phyloP scores from a whole-genome alignment of 73 alveolate genomes.

The Tetrahymena thermophila region DNA sequence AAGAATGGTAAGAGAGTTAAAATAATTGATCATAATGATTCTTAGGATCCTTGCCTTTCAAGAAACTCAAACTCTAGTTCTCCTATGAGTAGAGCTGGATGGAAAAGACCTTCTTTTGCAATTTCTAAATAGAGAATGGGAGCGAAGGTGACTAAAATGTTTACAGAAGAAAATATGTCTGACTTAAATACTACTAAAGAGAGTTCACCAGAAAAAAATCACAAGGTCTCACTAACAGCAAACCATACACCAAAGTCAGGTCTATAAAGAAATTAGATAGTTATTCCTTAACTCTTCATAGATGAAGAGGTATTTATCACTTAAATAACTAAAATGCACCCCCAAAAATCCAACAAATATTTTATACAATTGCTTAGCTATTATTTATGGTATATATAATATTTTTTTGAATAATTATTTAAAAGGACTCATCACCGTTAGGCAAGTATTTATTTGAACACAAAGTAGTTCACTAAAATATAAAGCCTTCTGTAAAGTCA shows the following conservation, averaged over 20 bases:
- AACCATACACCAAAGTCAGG: not conserved
- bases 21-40: not conserved
- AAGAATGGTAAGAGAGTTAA: not conserved
- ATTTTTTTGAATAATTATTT: not conserved
- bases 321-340: not conserved
- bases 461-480: not conserved
- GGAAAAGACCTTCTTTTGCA: not conserved
- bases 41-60: not conserved
- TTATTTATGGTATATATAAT: not conserved
- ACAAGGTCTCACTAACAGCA: not conserved
- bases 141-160: not conserved
- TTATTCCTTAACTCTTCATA: not conserved
- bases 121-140: not conserved
- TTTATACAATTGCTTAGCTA: not conserved
- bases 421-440: not conserved
- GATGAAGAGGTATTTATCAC: not conserved
- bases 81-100: not conserved
- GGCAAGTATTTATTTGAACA: not conserved
- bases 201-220: not conserved
- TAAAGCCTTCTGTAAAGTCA: not conserved
- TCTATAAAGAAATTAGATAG: not conserved
- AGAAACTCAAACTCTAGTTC: not conserved
- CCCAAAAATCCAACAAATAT: not conserved
- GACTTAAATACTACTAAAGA: not conserved
- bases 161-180: not conserved